Base-by-base conservation (phyloP, 768 basidiomycete species). In the Boletus vinaceobasis region DNA sequence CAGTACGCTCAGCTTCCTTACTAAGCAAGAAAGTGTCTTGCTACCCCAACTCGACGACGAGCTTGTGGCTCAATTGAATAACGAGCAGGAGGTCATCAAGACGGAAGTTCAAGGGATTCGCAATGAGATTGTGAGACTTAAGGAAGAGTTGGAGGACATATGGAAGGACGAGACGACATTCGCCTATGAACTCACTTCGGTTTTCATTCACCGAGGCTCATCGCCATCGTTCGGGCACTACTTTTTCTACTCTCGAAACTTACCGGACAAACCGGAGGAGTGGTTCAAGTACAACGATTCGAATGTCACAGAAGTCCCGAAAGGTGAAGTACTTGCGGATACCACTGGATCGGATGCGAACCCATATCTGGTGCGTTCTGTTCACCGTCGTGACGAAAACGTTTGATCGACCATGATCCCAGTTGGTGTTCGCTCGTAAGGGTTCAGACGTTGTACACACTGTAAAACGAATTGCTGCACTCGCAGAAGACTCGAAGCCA, bases 241-340 rank as follows among this genome's bases (percentile, higher is more conserved):
- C 71, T 98, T 93, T 78, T 92, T 98, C 72, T 97, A 96, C 70
- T 91, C 94, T 51, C 81, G 93, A 38, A 80, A 93, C 68, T 76
- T 97, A 14, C 95, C 93, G 1, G 81, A 83, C 45, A 72, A 83
- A 23, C 86, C 86, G 11, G 88, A 97, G 53, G 78, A 80, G 42
- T 98, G 94, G 92, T 93, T 94, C 80, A 96, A 96, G 73, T 93
- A 96, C 74, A 98, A 98, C 67, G 95, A 98, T 67, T 91, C 91
- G 36, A 85, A 83, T 55, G 92, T 98, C 9, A 79, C 83, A 4
- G 78, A 83, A 27, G 90, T 93, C 0, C 71, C 79, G 9, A 88
- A 90, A 64, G 83, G 84, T 8, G 94, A 97, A 64, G 88, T 98
- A 2, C 76, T 97, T 49, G 86, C 85, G 29, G 91, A 97, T 74